Base-by-base conservation (phyloP, 768 basidiomycete genomes). In the Gautieria morchelliformis region DNA sequence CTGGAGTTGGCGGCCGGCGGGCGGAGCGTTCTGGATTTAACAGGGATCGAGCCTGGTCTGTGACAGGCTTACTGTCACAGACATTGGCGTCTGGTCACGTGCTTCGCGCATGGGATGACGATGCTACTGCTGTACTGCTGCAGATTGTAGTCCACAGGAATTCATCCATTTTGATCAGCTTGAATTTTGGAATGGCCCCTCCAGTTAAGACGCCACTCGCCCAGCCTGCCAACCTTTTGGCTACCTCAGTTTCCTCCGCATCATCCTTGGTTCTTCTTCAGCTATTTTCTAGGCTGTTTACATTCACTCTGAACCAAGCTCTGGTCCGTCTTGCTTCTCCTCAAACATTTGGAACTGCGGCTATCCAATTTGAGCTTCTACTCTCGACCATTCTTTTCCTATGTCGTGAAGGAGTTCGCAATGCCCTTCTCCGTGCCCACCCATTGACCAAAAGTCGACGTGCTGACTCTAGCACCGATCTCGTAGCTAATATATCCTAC, bases 301-400 rank as follows among this genome's bases (percentile, higher is more conserved):
- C 96, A 0, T 99, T 96, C 68, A 66, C 76, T 5, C 77, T 99
- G 24, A 98, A 98, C 70, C 94, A 96, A 69, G 80, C 82, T 0
- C 77, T 97, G 12, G 75, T 97, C 41, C 69, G 75, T 0, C 65
- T 77, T 44, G 71, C 74, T 1, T 67, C 75, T 1, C 77, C 78
- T n/a, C 65, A 68, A 11, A 74, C 74, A n/a, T 76, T 77, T 56
- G 78, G 95, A 10, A 93, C 89, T 0, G 93, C 91, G 15, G 82
- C 92, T 0, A 88, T 99, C 60, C 94, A 96, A 64, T 93, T 98
- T 69, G 96, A 98, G 67, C 80, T 97, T 27, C 66, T 98, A 24
- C 78, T 89, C 47, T 89, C 86, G 63, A 93, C 93, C 11, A 89
- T 94, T 64, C 75, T 98, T 45, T 97, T 98, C 69, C 76, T 98